Percentiles rank a stretch among this genome's conserved stretches.
Conservation (phyloP, 2,329 filamentous ascomycete genomes). For the Cytospora mali region DNA sequence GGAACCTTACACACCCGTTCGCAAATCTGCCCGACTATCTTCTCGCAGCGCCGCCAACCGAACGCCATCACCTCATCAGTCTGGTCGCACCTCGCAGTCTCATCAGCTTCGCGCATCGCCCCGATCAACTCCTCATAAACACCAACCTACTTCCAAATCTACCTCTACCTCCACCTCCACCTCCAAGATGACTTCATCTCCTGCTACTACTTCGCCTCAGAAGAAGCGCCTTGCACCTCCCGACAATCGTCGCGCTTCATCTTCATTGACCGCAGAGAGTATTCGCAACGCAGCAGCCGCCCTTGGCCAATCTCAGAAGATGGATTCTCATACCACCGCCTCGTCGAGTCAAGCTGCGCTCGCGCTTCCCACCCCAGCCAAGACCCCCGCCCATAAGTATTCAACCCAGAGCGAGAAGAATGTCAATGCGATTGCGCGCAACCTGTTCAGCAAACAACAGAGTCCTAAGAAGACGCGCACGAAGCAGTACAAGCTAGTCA, state of each 20-base stretch:
- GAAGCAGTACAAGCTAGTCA: constrained; percentile 62
- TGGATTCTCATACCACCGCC: constrained; percentile 30
- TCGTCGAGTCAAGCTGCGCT: constrained; percentile 39
- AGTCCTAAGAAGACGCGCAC: constrained; percentile 60
- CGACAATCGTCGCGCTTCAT: constrained; percentile 52
- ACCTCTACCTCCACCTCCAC: constrained; percentile 26
- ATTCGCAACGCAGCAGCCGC: constrained; percentile 47
- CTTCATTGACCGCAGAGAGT: constrained; percentile 47
- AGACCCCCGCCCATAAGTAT: constrained; percentile 70
- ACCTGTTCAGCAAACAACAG: constrained; percentile 56
- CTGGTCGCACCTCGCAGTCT: constrained; percentile 34
- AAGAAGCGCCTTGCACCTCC: constrained; percentile 54
- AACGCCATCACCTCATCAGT: constrained; percentile 57
- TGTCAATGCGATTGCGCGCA: constrained; percentile 60
- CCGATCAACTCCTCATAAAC: constrained; percentile 29
- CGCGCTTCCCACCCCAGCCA: constrained; percentile 74
- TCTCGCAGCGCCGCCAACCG: constrained; percentile 54
- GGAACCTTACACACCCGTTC: constrained; percentile 68
- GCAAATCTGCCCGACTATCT: constrained; percentile 68
- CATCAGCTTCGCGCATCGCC: constrained; percentile 35
- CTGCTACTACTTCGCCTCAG: constrained; percentile 48
- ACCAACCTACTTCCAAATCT: constrained; percentile 32
- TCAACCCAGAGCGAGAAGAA: constrained; percentile 53
- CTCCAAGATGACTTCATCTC: constrained; percentile 30
- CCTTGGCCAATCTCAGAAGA: constrained; percentile 40